Percentiles rank a stretch among this genome's conserved stretches.
Conservation (phyloP, 2,329 filamentous ascomycete species). For the Coniochaeta sp. region DNA sequence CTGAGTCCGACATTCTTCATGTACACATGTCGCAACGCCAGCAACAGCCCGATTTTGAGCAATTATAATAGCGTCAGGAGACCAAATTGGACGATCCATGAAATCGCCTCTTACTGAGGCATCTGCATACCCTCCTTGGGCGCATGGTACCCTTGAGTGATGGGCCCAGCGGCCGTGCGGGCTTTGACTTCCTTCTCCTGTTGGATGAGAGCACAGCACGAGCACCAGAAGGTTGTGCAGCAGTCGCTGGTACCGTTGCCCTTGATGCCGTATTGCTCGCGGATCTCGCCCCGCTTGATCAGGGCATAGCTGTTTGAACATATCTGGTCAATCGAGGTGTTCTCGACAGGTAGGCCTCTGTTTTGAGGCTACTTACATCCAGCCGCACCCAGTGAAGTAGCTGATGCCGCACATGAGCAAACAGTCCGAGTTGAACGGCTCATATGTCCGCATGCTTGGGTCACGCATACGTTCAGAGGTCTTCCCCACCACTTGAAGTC, state of each 20-base stretch:
- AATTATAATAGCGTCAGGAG: too few species aligned
- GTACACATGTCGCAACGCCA: neutral
- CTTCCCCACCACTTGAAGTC: conserved; percentile 30
- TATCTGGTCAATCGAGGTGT: neutral
- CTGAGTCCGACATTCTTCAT: neutral
- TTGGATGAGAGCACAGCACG: conserved; percentile 50
- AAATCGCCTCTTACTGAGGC: conserved; percentile 3
- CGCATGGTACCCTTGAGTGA: conserved; percentile 20
- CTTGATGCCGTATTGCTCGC: conserved; percentile 43
- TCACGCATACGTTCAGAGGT: conserved; percentile 36
- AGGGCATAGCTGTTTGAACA: conserved; percentile 30
- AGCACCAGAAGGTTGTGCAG: conserved; percentile 45
- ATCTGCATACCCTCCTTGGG: conserved; percentile 18
- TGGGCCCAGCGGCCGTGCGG: conserved; percentile 4
- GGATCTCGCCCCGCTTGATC: conserved; percentile 46
- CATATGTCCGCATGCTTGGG: conserved; percentile 29
- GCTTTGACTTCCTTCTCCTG: conserved; percentile 45
- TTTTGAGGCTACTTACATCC: conserved; percentile 27
- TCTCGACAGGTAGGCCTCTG: neutral
- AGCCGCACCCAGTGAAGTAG: conserved; percentile 32
- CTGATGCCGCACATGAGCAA: conserved; percentile 29
- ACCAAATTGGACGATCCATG: neutral
- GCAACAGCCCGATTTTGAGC: neutral
- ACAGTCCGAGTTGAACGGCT: conserved; percentile 33
- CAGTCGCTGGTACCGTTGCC: conserved; percentile 41